Percentiles rank a stretch among this genome's conserved stretches.
phyloP scores from a whole-genome alignment of 805 yeast genomes.

The Cyberlindnera amylophila region DNA sequence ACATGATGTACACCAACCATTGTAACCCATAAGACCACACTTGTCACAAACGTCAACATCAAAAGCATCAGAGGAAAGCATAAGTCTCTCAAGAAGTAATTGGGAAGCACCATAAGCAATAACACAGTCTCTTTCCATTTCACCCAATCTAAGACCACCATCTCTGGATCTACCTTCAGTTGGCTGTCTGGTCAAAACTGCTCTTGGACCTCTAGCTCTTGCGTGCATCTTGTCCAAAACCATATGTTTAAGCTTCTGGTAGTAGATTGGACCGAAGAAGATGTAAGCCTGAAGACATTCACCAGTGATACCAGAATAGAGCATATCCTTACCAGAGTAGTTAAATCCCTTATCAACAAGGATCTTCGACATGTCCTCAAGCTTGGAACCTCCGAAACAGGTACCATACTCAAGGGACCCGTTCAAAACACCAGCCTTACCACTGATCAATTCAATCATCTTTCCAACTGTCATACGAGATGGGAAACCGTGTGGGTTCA shows the following conservation, averaged over 20 bases:
- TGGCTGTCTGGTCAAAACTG: slow-evolving; percentile 96
- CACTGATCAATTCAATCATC: slow-evolving; percentile 93
- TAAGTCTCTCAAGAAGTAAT: slow-evolving; percentile 84
- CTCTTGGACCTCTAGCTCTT: slow-evolving; percentile 98
- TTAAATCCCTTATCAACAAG: slow-evolving; percentile 87
- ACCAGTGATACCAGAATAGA: slow-evolving; percentile 95
- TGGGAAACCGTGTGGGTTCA: slow-evolving; percentile 99
- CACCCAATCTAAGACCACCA: slow-evolving; percentile 98
- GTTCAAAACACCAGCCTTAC: slow-evolving; percentile 94
- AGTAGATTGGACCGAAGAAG: slow-evolving; percentile 97
- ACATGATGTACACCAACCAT: slow-evolving; percentile 98
- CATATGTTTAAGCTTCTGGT: slow-evolving; percentile 98
- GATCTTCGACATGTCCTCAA: slow-evolving; percentile 91
- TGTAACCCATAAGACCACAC: slow-evolving; percentile 96
- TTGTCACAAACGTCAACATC: slow-evolving; percentile 92
- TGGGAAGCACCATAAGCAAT: slow-evolving; percentile 99
- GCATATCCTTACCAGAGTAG: slow-evolving; percentile 96
- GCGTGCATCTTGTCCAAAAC: slow-evolving; percentile 99
- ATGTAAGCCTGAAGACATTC: slow-evolving; percentile 96
- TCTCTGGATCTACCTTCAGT: slow-evolving; percentile 99
- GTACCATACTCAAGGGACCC: slow-evolving; percentile 95
- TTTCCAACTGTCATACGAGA: slow-evolving; percentile 99
- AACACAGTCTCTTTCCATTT: slow-evolving; percentile 99
- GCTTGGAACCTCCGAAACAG: slow-evolving; percentile 96
- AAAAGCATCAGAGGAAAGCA: slow-evolving; percentile 96